phyloP scores from a whole-genome alignment of 2,329 filamentous ascomycete species.

The Phaeosphaeria sp. region DNA sequence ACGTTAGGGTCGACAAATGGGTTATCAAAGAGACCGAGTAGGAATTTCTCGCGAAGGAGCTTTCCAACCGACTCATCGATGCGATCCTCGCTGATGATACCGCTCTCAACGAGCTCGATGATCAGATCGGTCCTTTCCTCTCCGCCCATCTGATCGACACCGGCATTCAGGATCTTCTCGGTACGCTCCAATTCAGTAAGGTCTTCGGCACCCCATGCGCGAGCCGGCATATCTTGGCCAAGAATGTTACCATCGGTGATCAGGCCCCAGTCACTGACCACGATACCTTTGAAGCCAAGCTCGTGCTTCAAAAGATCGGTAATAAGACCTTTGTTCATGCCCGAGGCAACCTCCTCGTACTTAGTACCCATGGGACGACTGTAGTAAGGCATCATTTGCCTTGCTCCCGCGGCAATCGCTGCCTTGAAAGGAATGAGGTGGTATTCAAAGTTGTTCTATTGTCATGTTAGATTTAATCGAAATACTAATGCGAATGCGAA shows the following conservation, averaged over 20 bases:
- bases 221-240: slow-evolving; percentile 56
- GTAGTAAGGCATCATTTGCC: slow-evolving; percentile 63
- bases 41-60: slow-evolving; percentile 59
- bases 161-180: slow-evolving; percentile 56
- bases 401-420: slow-evolving; percentile 56
- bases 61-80: slow-evolving; percentile 56
- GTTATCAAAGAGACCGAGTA: slow-evolving; percentile 60
- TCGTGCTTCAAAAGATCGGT: slow-evolving; percentile 57
- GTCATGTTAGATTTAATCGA: neutral
- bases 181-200: slow-evolving; percentile 52
- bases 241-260: slow-evolving; percentile 54
- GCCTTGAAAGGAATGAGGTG: slow-evolving; percentile 60
- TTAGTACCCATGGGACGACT: slow-evolving; percentile 56
- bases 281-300: slow-evolving; percentile 60
- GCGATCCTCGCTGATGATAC: slow-evolving; percentile 51
- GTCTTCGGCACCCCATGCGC: slow-evolving; percentile 60
- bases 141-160: slow-evolving; percentile 61
- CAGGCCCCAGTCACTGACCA: slow-evolving; percentile 61
- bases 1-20: slow-evolving; percentile 57
- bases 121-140: slow-evolving; percentile 58
- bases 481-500: neutral
- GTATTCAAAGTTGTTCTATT: slow-evolving; percentile 54
- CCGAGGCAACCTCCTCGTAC: slow-evolving; percentile 57
- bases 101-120: slow-evolving; percentile 54
- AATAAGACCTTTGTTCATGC: slow-evolving; percentile 60